Evolutionary conservation across 1,139 yeast genomes (phyloP).

Genomic region (Geotrichum citri-aurantii): DNA sequence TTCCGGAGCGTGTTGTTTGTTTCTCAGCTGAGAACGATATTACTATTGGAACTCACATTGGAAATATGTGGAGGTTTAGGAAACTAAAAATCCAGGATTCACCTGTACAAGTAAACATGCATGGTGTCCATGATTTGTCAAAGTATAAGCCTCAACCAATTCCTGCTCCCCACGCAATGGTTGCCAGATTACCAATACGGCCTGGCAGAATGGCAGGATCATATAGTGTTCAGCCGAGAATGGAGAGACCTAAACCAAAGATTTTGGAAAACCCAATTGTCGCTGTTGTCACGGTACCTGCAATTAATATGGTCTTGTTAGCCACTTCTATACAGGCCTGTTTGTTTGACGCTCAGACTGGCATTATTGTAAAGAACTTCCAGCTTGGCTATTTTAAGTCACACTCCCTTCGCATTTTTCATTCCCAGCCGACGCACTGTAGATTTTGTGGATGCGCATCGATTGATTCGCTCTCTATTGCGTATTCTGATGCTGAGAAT

Average conservation of each 20-base stretch:
- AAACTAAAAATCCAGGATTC: conserved; percentile 43
- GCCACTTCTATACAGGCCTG: conserved; percentile 27
- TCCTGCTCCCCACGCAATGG: conserved; percentile 20
- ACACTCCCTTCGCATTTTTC: conserved; percentile 59
- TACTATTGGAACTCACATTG: conserved; percentile 57
- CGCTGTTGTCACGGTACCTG: conserved; percentile 29
- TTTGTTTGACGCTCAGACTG: conserved; percentile 71
- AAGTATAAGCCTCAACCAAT: conserved; percentile 19
- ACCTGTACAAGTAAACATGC: conserved; percentile 15
- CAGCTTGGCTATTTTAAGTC: conserved; percentile 59
- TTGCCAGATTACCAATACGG: conserved; percentile 15
- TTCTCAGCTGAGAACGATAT: conserved; percentile 48
- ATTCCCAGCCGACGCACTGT: conserved; percentile 82
- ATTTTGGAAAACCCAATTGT: conserved; percentile 19
- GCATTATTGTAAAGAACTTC: conserved; percentile 52
- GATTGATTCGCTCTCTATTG: conserved; percentile 61
- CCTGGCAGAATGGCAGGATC: conserved; percentile 10
- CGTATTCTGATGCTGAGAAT: conserved; percentile 58
- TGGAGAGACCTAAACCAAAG: conserved; percentile 17
- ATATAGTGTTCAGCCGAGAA: conserved; percentile 1
- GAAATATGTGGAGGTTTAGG: conserved; percentile 61
- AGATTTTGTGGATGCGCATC: conserved; percentile 88
- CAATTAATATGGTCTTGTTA: conserved; percentile 31
- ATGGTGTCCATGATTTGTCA: conserved; percentile 18
- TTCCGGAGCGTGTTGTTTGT: conserved; percentile 64